A percentile compares a stretch with the other conserved stretches of the same genome.
Evolutionary conservation across 768 basidiomycete genomes (phyloP).

Genomic region (Serpula lacrymans): DNA sequence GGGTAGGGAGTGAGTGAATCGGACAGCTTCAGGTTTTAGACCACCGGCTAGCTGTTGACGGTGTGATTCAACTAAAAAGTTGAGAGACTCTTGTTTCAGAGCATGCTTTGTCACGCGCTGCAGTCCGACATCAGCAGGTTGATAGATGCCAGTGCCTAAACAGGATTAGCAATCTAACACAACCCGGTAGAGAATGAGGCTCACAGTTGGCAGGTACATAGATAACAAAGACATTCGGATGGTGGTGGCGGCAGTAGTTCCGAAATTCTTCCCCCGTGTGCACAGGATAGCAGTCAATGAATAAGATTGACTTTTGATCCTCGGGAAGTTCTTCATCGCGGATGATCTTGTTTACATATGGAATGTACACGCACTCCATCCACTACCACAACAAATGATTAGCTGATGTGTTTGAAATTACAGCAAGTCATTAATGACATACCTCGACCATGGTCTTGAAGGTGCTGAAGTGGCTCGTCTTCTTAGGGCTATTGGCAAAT

Average conservation of each 20-base stretch:
- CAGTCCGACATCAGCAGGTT: conserved; percentile 29
- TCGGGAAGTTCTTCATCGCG: conserved; percentile 3
- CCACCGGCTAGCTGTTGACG: too few relatives aligned
- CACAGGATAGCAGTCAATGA: conserved; percentile 26
- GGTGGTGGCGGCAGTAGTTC: not conserved
- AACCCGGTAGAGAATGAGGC: conserved; percentile 12
- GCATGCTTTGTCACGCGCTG: conserved; percentile 24
- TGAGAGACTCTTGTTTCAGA: conserved; percentile 12
- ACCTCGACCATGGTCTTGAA: conserved; percentile 25
- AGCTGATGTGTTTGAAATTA: not conserved
- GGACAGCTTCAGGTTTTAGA: too few relatives aligned
- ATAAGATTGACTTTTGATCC: conserved; percentile 18
- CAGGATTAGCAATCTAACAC: conserved; percentile 9
- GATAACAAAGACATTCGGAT: conserved; percentile 8
- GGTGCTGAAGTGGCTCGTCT: conserved; percentile 21
- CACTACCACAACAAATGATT: conserved; percentile 10
- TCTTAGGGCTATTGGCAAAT: conserved; percentile 17
- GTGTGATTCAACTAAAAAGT: conserved; percentile 16
- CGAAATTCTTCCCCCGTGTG: conserved; percentile 22
- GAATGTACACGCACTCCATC: conserved; percentile 12
- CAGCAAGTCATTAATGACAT: too few relatives aligned
- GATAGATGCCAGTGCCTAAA: conserved; percentile 7
- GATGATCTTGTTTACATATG: conserved; percentile 11
- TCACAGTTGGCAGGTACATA: conserved; percentile 27
- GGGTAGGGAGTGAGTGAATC: too few relatives aligned